phyloP scores from a whole-genome alignment of 768 basidiomycete genomes.

The Tylopilus rubrobrunneus region DNA sequence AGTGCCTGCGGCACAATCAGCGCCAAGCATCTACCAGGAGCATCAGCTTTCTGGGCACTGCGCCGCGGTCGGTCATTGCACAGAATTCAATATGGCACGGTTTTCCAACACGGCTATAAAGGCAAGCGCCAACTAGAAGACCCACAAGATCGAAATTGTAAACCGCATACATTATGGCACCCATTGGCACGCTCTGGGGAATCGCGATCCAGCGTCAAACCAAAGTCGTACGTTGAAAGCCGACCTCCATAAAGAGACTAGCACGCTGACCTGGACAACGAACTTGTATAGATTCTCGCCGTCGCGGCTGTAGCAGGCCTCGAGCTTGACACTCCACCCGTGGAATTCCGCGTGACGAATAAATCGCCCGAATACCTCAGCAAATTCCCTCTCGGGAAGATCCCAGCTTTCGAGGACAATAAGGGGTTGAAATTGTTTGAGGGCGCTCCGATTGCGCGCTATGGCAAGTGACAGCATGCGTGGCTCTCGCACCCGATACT shows the following conservation, averaged over 20 bases:
- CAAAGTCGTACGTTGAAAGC: constrained; percentile 22
- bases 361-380: constrained; percentile 24
- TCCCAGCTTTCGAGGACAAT: constrained; percentile 25
- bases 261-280: background rate
- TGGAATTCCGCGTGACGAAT: constrained; percentile 26
- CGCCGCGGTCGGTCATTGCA: no score
- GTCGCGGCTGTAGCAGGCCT: constrained; percentile 23
- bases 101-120: background rate
- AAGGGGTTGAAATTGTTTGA: constrained; percentile 25
- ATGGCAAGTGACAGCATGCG: constrained; percentile 13
- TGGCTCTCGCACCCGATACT: background rate
- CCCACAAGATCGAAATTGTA: background rate
- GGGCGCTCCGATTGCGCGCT: constrained; percentile 27
- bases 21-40: no score
- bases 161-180: constrained; percentile 16
- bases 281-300: constrained; percentile 18
- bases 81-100: no score
- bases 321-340: constrained; percentile 21
- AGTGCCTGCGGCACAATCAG: background rate
- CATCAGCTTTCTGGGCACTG: no score
- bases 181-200: constrained; percentile 27
- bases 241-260: no score
- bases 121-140: background rate
- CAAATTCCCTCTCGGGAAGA: constrained; percentile 29
- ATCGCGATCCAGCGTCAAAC: constrained; percentile 22